phyloP scores from a whole-genome alignment of 768 basidiomycete genomes.

The Collybiopsis luxurians region DNA sequence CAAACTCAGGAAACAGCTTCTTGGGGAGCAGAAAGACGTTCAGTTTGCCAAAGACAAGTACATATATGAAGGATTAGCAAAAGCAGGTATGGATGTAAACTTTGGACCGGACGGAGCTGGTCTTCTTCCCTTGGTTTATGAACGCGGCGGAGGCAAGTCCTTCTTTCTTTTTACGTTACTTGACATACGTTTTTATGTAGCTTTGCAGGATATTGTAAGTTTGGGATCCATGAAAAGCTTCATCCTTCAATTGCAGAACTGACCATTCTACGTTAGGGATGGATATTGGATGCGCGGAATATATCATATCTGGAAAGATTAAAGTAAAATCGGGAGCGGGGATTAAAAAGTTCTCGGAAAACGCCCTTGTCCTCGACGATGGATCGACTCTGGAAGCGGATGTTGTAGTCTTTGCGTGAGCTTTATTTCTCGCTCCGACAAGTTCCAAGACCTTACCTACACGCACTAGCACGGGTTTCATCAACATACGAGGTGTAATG shows the following conservation, averaged over 20 bases:
- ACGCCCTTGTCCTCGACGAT: slow-evolving; percentile 35
- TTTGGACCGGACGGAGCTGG: slow-evolving; percentile 33
- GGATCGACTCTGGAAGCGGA: slow-evolving; percentile 38
- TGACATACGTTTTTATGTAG: too few relatives aligned
- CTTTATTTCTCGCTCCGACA: not conserved
- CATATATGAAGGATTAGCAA: slow-evolving; percentile 30
- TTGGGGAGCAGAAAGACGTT: slow-evolving; percentile 5
- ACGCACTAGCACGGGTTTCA: slow-evolving; percentile 23
- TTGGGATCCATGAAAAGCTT: not conserved
- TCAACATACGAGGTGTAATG: slow-evolving; percentile 19
- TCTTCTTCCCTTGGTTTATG: slow-evolving; percentile 22
- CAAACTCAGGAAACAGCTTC: slow-evolving; percentile 9
- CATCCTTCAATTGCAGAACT: slow-evolving; percentile 1
- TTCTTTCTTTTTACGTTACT: too few relatives aligned
- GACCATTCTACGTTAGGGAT: too few relatives aligned
- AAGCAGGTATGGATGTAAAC: slow-evolving; percentile 35
- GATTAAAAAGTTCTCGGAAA: slow-evolving; percentile 30
- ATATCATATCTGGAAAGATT: slow-evolving; percentile 53
- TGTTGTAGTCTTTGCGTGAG: slow-evolving; percentile 43
- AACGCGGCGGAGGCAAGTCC: slow-evolving; percentile 32
- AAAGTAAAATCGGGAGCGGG: slow-evolving; percentile 56
- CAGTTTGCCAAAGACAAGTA: slow-evolving; percentile 25
- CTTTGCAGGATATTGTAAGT: slow-evolving; percentile 11
- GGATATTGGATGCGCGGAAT: slow-evolving; percentile 49
- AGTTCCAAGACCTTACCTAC: too few relatives aligned